Percentiles rank a stretch among this genome's conserved stretches.
These are phyloP conservation scores for Beauveria sp. DNA, from an alignment of 2,329 filamentous ascomycete genomes.

Conservation along the genomic window DNA sequence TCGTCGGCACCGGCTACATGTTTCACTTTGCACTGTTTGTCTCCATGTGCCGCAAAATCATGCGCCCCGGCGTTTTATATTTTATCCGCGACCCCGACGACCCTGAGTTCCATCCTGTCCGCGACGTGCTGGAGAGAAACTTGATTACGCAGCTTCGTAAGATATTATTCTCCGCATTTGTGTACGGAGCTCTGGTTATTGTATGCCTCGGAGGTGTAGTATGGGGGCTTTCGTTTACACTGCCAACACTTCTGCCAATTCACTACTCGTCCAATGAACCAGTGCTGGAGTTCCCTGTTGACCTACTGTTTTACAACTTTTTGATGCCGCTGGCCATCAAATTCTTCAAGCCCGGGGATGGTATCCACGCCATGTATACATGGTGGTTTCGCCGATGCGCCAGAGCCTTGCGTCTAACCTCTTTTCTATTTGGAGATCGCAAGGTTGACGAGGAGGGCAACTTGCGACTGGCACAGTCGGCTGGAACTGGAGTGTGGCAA, in stretches of 20 bases:
- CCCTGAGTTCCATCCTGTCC: conserved; percentile 94
- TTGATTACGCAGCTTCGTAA: conserved; percentile 90
- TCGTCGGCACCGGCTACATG: conserved; percentile 98
- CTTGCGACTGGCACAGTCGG: conserved; percentile 38
- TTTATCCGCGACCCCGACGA: conserved; percentile 98
- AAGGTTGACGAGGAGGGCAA: conserved; percentile 73
- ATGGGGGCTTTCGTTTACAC: conserved; percentile 70
- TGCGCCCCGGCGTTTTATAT: conserved; percentile 90
- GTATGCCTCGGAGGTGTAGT: conserved; percentile 92
- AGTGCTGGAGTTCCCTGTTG: conserved; percentile 87
- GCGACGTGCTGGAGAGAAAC: conserved; percentile 89
- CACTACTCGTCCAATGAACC: conserved; percentile 91
- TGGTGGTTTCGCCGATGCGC: conserved; percentile 97
- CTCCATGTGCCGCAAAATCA: conserved; percentile 96
- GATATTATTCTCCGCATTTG: conserved; percentile 90
- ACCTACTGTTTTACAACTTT: conserved; percentile 95
- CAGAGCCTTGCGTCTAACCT: conserved; percentile 68
- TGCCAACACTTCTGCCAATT: conserved; percentile 72
- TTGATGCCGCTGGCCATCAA: conserved; percentile 81
- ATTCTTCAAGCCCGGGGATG: conserved; percentile 78
- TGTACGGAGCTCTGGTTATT: conserved; percentile 89
- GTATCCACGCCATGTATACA: conserved; percentile 75
- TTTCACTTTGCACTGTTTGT: conserved; percentile 99
- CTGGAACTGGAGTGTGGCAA: conserved; percentile 30
- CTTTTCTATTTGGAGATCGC: conserved; percentile 87